Percentiles rank a stretch among this genome's conserved stretches.
phyloP scores from a whole-genome alignment of 768 basidiomycete species.

The Clavulina sp. region DNA sequence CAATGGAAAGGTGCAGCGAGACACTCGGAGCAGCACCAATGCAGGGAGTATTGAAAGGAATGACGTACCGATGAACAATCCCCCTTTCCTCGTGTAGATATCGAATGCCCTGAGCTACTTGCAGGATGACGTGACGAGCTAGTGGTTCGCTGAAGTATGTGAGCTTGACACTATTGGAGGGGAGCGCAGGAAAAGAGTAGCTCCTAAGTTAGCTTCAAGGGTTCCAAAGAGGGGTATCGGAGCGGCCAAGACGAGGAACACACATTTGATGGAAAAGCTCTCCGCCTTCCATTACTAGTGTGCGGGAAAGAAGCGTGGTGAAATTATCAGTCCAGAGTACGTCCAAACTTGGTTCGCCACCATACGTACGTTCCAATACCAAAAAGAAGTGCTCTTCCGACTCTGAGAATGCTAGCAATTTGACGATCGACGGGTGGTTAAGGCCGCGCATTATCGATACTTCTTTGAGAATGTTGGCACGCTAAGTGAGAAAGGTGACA shows the following conservation, averaged over 20 bases:
- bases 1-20: background rate
- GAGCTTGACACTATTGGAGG: slow-evolving; percentile 51
- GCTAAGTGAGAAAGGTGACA: slow-evolving; percentile 30
- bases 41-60: too few species aligned
- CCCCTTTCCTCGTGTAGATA: slow-evolving; percentile 96
- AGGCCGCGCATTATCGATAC: slow-evolving; percentile 98
- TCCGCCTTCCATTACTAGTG: slow-evolving; percentile 85
- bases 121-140: slow-evolving; percentile 91
- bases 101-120: slow-evolving; percentile 84
- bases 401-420: slow-evolving; percentile 82
- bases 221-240: background rate
- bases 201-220: background rate
- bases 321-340: too few species aligned
- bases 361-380: slow-evolving; percentile 50
- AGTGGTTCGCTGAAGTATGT: slow-evolving; percentile 98
- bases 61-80: slow-evolving; percentile 69
- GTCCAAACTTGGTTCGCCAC: too few species aligned
- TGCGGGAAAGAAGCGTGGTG: background rate
- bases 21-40: too few species aligned
- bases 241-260: background rate
- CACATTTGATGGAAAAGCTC: slow-evolving; percentile 93
- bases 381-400: slow-evolving; percentile 88
- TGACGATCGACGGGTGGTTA: slow-evolving; percentile 83
- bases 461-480: slow-evolving; percentile 97
- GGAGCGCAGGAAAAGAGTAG: slow-evolving; percentile 12